Conservation (phyloP, 345 rosid species). For the Gossypium sturtianum region DNA sequence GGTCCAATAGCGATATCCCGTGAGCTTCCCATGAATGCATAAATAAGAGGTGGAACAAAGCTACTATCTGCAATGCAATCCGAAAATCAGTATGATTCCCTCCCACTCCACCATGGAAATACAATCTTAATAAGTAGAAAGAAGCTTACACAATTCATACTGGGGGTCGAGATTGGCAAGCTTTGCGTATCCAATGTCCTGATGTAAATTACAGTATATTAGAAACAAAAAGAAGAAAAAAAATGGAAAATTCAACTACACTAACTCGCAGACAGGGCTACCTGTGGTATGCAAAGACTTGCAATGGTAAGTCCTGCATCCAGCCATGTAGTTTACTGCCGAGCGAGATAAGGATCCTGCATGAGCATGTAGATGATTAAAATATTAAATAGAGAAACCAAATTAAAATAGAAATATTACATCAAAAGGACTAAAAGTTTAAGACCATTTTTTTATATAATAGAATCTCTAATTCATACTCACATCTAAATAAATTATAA, state of each 20-base stretch:
- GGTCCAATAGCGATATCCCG: constrained; percentile 94
- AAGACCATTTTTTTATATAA: too few relatives aligned
- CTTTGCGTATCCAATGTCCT: constrained; percentile 86
- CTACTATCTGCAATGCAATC: constrained; percentile 56
- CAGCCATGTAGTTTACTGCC: constrained; percentile 82
- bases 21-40: constrained; percentile 92
- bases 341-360: constrained; percentile 77
- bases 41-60: constrained; percentile 85
- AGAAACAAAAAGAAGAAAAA: not conserved
- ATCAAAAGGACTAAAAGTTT: too few relatives aligned
- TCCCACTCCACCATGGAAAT: not conserved
- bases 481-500: too few relatives aligned
- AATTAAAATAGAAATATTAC: too few relatives aligned
- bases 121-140: not conserved
- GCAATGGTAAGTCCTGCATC: constrained; percentile 92
- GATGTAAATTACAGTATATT: constrained; percentile 1
- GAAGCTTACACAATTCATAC: constrained; percentile 73
- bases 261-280: not conserved
- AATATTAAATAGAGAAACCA: too few relatives aligned
- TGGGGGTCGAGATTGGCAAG: constrained; percentile 71
- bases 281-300: constrained; percentile 97
- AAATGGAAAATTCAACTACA: not conserved
- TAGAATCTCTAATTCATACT: too few relatives aligned
- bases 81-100: not conserved
- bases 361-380: not conserved